phyloP scores from a whole-genome alignment of 2,329 filamentous ascomycete genomes.

The Colletotrichum sp. region DNA sequence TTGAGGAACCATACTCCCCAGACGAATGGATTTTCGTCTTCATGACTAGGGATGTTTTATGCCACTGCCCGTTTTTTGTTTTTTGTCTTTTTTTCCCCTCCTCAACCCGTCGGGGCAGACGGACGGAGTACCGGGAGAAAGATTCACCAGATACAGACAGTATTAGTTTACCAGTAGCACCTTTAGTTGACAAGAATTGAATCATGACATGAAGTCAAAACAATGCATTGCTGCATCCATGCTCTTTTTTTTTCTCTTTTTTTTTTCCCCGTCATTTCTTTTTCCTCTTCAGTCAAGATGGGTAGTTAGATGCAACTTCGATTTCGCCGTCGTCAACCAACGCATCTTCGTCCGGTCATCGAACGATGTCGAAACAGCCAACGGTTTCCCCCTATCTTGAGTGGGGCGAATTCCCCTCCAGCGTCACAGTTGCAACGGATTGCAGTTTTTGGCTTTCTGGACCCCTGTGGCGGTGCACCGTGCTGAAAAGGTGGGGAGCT shows the following conservation, averaged over 20 bases:
- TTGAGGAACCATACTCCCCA: not conserved
- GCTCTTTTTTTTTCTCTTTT: not conserved
- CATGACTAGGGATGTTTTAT: not conserved
- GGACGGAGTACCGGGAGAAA: not conserved
- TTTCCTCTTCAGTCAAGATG: not conserved
- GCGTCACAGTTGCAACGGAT: not conserved
- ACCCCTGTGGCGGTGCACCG: slow-evolving; percentile 10
- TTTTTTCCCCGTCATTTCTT: not conserved
- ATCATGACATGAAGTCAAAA: not conserved
- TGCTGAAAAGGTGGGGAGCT: not conserved
- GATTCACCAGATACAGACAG: not conserved
- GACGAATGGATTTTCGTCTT: not conserved
- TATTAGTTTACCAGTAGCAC: slow-evolving; percentile 5
- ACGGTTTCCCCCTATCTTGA: not conserved
- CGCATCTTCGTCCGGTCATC: not conserved
- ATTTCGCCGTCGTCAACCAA: not conserved
- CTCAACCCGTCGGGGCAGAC: not conserved
- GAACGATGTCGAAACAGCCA: not conserved
- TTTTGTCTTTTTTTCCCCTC: not conserved
- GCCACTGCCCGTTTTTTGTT: not conserved
- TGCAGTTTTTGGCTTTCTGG: not conserved
- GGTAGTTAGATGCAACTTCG: not conserved
- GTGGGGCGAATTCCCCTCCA: not conserved
- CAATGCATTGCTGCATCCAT: not conserved
- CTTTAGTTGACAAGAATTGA: not conserved